Conservation (phyloP, 495 filamentous ascomycete genomes). For the Neurospora sp. region DNA sequence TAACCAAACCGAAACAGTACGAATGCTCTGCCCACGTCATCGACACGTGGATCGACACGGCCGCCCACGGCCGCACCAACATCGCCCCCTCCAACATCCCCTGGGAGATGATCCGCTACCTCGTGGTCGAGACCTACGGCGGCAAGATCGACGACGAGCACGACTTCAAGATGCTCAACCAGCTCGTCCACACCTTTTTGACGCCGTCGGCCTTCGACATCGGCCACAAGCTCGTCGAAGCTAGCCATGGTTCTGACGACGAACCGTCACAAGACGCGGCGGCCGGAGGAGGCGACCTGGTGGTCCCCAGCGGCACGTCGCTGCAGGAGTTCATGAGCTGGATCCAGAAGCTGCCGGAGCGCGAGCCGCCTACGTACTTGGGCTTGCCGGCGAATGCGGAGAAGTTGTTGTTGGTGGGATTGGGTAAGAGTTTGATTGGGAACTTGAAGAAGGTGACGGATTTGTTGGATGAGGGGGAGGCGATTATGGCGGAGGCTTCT, state of each 20-base stretch:
- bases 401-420: constrained; percentile 84
- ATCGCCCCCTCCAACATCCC: constrained; percentile 87
- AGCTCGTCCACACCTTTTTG: constrained; percentile 65
- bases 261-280: background rate
- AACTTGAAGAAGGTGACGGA: constrained; percentile 75
- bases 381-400: constrained; percentile 93
- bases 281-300: constrained; percentile 43
- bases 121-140: constrained; percentile 89
- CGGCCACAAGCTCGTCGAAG: constrained; percentile 68
- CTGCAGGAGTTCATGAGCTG: constrained; percentile 82
- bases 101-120: constrained; percentile 92
- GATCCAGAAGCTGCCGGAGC: constrained; percentile 86
- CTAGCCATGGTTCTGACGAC: constrained; percentile 27
- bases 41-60: constrained; percentile 82
- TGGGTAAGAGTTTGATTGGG: constrained; percentile 74
- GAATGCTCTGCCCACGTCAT: constrained; percentile 95
- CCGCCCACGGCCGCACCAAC: constrained; percentile 77
- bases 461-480: constrained; percentile 88
- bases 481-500: constrained; percentile 60
- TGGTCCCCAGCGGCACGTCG: constrained; percentile 66
- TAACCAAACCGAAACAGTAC: constrained; percentile 47
- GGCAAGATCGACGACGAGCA: constrained; percentile 90
- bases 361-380: constrained; percentile 94
- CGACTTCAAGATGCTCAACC: constrained; percentile 66
- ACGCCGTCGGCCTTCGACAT: constrained; percentile 85